A percentile compares a stretch with the other conserved stretches of the same genome.
Conservation (phyloP, 2,329 filamentous ascomycete genomes). For the Colletotrichum brevisporum region DNA sequence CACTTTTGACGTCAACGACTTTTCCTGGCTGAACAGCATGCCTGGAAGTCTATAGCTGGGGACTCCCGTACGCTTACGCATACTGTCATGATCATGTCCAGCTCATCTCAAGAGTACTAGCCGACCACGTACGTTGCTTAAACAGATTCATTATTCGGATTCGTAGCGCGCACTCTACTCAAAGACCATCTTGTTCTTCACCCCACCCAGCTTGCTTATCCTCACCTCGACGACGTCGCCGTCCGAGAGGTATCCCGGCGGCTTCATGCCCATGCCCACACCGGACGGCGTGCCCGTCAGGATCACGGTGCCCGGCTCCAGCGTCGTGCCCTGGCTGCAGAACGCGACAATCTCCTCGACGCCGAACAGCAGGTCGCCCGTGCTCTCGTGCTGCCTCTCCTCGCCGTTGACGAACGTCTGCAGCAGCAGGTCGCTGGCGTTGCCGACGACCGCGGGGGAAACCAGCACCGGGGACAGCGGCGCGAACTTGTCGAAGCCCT, state of each 20-base stretch:
- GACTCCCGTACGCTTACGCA: not conserved
- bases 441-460: conserved; percentile 47
- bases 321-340: conserved; percentile 63
- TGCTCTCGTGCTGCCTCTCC: conserved; percentile 62
- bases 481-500: conserved; percentile 68
- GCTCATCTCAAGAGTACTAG: not conserved
- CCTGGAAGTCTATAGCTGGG: conserved; percentile 47
- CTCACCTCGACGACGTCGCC: conserved; percentile 60
- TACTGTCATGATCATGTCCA: not conserved
- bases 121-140: not conserved
- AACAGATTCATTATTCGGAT: not conserved
- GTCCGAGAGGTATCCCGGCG: conserved; percentile 57
- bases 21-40: conserved; percentile 53
- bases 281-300: conserved; percentile 64
- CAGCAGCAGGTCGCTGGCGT: conserved; percentile 48
- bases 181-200: conserved; percentile 57
- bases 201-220: conserved; percentile 51
- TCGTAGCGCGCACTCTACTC: conserved; percentile 40
- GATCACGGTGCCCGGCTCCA: conserved; percentile 65
- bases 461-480: conserved; percentile 65
- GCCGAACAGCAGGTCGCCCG: conserved; percentile 64
- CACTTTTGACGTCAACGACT: conserved; percentile 49
- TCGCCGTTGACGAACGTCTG: conserved; percentile 65
- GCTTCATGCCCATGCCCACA: conserved; percentile 61
- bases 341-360: conserved; percentile 62